Percentiles rank a stretch among this genome's conserved stretches.
Evolutionary conservation across 768 basidiomycete species (phyloP).

Genomic region (Epithele typhae): DNA sequence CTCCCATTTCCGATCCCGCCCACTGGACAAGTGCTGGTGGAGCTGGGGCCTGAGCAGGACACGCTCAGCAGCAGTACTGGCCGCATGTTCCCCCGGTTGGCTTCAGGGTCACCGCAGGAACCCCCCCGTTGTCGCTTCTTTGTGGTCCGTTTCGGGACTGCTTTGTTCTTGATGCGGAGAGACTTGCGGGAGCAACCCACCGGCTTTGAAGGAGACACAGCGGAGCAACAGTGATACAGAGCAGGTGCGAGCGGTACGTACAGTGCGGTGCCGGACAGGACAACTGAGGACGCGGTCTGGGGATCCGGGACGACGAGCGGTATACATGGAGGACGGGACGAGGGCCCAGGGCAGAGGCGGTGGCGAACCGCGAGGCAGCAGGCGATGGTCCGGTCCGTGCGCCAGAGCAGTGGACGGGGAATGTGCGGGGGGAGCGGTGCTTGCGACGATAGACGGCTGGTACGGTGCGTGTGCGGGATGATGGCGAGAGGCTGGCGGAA

Average conservation of each 20-base stretch:
- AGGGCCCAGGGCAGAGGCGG: constrained; percentile 8
- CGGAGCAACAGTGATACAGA: constrained; percentile 10
- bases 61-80: too few relatives aligned
- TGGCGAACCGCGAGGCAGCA: constrained; percentile 8
- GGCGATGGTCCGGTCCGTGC: too few relatives aligned
- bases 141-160: too few relatives aligned
- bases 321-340: not conserved
- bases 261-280: not conserved
- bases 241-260: constrained; percentile 11
- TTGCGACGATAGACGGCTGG: constrained; percentile 2
- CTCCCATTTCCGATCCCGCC: too few relatives aligned
- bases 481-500: constrained; percentile 1
- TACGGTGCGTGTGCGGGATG: constrained; percentile 12
- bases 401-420: not conserved
- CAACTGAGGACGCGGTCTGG: not conserved
- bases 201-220: too few relatives aligned
- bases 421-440: not conserved
- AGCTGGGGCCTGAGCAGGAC: too few relatives aligned
- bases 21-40: too few relatives aligned
- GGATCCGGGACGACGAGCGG: not conserved
- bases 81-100: too few relatives aligned
- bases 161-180: too few relatives aligned
- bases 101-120: too few relatives aligned
- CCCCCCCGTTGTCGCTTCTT: too few relatives aligned
- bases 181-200: too few relatives aligned